A percentile compares a stretch with the other conserved stretches of the same genome.
Conservation (phyloP, 192 early-diverging fungal genomes). For the Coemansia sp. region DNA sequence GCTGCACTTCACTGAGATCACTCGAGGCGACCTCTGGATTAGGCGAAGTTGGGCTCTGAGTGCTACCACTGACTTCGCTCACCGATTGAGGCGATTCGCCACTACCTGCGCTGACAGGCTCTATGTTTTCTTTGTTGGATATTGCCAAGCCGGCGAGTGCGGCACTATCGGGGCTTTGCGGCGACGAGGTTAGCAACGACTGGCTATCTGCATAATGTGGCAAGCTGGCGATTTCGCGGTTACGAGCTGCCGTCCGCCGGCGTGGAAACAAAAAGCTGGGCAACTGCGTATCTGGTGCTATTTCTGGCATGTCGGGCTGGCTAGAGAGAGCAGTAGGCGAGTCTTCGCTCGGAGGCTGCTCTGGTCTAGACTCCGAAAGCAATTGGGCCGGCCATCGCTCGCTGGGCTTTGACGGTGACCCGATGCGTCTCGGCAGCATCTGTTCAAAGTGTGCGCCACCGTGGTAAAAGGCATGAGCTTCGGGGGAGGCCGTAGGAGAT, state of each 20-base stretch:
- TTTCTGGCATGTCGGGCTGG: not conserved
- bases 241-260: slow-evolving; percentile 21
- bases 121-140: not conserved
- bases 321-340: not conserved
- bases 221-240: slow-evolving; percentile 31
- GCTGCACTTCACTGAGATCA: slow-evolving; percentile 19
- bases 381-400: not conserved
- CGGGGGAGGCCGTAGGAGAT: slow-evolving; percentile 19
- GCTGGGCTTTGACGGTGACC: slow-evolving; percentile 7
- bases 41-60: not conserved
- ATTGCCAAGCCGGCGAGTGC: not conserved
- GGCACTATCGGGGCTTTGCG: not conserved
- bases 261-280: slow-evolving; percentile 53
- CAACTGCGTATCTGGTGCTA: slow-evolving; percentile 29
- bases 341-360: not conserved
- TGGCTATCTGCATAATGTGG: slow-evolving; percentile 33
- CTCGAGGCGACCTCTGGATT: not conserved
- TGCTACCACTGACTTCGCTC: not conserved
- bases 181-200: not conserved
- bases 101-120: not conserved
- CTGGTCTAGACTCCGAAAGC: not conserved
- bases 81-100: not conserved
- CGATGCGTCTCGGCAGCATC: slow-evolving; percentile 2
- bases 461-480: not conserved
- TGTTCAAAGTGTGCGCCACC: slow-evolving; percentile 22